A percentile compares a stretch with the other conserved stretches of the same genome.
These are phyloP conservation scores for Byssothecium circinans DNA, from an alignment of 2,329 filamentous ascomycete genomes.

Conservation along the genomic window DNA sequence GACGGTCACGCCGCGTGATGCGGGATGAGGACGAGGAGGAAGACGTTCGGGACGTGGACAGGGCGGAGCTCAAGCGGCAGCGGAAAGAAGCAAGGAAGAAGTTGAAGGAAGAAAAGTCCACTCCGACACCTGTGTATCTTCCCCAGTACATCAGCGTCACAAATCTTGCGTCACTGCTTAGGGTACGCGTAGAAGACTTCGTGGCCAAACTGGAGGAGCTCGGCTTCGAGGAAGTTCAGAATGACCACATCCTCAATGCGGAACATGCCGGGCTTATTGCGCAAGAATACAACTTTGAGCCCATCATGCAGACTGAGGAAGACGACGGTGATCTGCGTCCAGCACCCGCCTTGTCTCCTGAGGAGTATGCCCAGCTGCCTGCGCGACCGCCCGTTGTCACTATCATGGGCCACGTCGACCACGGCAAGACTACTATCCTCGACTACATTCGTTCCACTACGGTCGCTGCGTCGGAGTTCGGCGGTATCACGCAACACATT, in stretches of 20 bases:
- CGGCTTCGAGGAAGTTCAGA: conserved; percentile 85
- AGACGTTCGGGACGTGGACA: conserved; percentile 20
- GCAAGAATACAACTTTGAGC: conserved; percentile 89
- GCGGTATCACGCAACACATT: conserved; percentile 97
- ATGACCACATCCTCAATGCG: conserved; percentile 83
- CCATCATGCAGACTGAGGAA: conserved; percentile 67
- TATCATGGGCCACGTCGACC: conserved; percentile 99
- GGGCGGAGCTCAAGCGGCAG: conserved; percentile 35
- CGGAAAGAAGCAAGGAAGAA: conserved; percentile 40
- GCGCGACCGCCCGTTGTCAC: conserved; percentile 88
- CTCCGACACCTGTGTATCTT: conserved; percentile 62
- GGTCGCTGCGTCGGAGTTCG: conserved; percentile 86
- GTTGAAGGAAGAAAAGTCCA: conserved; percentile 26
- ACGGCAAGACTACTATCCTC: conserved; percentile 95
- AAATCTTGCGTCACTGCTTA: conserved; percentile 75
- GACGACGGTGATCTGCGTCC: conserved; percentile 73
- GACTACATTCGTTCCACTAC: conserved; percentile 93
- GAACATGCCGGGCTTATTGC: conserved; percentile 90
- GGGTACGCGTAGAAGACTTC: conserved; percentile 71
- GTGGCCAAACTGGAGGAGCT: conserved; percentile 75
- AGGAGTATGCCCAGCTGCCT: conserved; percentile 70
- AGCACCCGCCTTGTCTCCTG: conserved; percentile 46
- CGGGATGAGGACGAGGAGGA: conserved; percentile 23
- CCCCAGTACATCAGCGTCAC: conserved; percentile 92
- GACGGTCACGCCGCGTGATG: conserved; percentile 20